These are phyloP conservation scores for Verticillium alfalfae DNA, from an alignment of 2,329 filamentous ascomycete species.

Conservation along the genomic window DNA sequence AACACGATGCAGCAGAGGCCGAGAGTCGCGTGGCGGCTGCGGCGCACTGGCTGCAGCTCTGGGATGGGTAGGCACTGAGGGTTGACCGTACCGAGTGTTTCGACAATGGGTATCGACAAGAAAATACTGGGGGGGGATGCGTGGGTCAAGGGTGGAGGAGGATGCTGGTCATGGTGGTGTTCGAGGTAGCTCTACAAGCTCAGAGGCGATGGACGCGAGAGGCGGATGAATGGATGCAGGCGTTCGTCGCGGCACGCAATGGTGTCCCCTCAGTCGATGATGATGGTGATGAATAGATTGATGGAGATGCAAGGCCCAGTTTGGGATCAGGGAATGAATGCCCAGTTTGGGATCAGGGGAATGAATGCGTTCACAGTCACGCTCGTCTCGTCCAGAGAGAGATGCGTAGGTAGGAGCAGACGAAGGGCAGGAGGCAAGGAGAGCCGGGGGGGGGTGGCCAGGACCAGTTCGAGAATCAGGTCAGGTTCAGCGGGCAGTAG, in stretches of 20 bases:
- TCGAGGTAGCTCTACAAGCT: neutral
- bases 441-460: constrained; percentile 4
- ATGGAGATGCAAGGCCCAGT: neutral
- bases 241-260: neutral
- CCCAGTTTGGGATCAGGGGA: neutral
- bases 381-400: neutral
- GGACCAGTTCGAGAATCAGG: neutral
- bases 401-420: neutral
- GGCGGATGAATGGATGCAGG: neutral
- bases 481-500: neutral
- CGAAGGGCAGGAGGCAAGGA: neutral
- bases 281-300: neutral
- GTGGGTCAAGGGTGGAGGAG: constrained; percentile 1
- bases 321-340: too few relatives aligned
- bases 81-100: neutral
- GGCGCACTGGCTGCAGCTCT: neutral
- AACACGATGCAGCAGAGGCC: neutral
- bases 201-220: neutral
- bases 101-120: neutral
- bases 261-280: neutral
- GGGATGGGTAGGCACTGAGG: neutral
- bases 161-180: neutral
- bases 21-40: neutral
- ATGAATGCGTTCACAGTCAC: neutral
- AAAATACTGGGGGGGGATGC: neutral